These are phyloP conservation scores for Collybia sp. DNA, from an alignment of 768 basidiomycete genomes.

Conservation along the genomic window DNA sequence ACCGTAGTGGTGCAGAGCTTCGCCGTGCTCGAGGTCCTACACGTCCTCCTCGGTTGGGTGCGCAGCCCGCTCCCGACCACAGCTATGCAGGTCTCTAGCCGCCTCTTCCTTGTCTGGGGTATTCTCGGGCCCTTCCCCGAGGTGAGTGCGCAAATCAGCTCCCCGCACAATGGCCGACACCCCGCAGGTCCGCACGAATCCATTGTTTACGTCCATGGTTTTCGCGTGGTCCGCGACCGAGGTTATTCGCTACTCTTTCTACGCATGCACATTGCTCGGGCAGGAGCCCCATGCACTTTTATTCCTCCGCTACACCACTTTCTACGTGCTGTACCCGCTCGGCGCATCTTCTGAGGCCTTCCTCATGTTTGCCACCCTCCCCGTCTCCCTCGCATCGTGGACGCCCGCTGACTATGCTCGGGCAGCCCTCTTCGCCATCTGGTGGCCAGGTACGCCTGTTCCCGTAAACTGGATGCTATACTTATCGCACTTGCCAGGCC, in stretches of 20 bases:
- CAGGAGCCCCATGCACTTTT: constrained; percentile 46
- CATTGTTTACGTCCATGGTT: constrained; percentile 88
- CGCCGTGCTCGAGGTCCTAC: constrained; percentile 80
- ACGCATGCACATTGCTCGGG: constrained; percentile 63
- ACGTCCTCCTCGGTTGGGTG: constrained; percentile 77
- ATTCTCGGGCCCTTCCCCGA: constrained; percentile 59
- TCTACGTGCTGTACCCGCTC: constrained; percentile 89
- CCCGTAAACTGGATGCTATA: constrained; percentile 1
- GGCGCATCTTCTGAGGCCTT: constrained; percentile 91
- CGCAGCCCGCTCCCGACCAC: constrained; percentile 74
- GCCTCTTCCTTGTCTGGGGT: constrained; percentile 85
- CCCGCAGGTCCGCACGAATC: constrained; percentile 57
- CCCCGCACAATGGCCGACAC: not conserved
- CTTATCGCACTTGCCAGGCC: constrained; percentile 7
- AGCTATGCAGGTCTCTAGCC: constrained; percentile 71
- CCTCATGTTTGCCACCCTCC: constrained; percentile 75
- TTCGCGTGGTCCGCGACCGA: constrained; percentile 91
- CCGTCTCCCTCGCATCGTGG: constrained; percentile 46
- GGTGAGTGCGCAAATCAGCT: constrained; percentile 31
- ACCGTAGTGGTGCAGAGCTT: constrained; percentile 78
- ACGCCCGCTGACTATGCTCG: constrained; percentile 51
- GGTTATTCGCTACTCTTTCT: constrained; percentile 88
- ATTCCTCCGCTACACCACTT: constrained; percentile 86
- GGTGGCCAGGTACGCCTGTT: constrained; percentile 76
- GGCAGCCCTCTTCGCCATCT: constrained; percentile 61